Evolutionary conservation across 2,329 filamentous ascomycete genomes (phyloP).

Genomic region (Pseudopyrenochaeta lycopersici): DNA sequence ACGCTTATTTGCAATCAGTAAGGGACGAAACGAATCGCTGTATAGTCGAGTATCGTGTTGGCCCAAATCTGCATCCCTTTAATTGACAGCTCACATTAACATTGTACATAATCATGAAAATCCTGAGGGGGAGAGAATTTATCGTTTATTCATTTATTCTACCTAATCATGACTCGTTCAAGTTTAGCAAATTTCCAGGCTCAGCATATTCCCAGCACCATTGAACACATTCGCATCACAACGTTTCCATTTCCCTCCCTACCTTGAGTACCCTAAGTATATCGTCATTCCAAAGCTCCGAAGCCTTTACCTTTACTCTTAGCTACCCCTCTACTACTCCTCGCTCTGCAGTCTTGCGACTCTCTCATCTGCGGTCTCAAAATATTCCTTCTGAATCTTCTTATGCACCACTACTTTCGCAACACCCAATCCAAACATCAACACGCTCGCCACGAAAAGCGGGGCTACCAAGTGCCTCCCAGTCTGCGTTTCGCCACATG

Average conservation of each 20-base stretch:
- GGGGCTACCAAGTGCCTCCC: conserved; percentile 3
- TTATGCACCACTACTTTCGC: background rate
- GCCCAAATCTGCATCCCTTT: no score
- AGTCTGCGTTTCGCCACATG: conserved; percentile 3
- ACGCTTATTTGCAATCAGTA: no score
- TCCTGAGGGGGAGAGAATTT: no score
- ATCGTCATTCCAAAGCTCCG: background rate
- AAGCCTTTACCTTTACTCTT: background rate
- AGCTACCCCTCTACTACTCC: background rate
- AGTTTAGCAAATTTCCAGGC: no score
- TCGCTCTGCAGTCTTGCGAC: conserved; percentile 10
- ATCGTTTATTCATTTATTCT: no score
- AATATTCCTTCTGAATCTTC: background rate
- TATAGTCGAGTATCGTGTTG: no score
- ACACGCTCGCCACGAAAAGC: conserved; percentile 3
- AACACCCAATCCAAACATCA: conserved; percentile 1
- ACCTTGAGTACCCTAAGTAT: background rate
- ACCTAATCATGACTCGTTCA: background rate
- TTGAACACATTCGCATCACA: background rate
- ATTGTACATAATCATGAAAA: no score
- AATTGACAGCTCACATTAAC: no score
- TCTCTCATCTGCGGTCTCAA: conserved; percentile 11
- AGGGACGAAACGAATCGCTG: no score
- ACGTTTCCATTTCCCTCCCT: background rate
- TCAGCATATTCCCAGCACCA: background rate